Evolutionary conservation across 345 rosid species (phyloP).

Genomic region (Mercurialis annua): DNA sequence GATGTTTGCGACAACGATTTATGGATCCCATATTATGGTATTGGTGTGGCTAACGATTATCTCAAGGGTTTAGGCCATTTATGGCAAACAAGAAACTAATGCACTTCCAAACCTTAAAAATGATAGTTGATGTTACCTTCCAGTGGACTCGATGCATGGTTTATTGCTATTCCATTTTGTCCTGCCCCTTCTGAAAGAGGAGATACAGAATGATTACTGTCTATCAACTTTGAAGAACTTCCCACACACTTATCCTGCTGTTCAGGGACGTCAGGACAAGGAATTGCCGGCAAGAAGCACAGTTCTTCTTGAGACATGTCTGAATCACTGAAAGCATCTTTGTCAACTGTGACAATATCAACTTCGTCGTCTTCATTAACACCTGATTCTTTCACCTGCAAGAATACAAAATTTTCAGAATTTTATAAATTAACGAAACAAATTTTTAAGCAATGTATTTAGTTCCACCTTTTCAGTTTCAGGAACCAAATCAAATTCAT

Average conservation of each 20-base stretch:
- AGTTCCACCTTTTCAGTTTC: constrained; percentile 81
- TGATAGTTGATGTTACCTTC: constrained; percentile 52
- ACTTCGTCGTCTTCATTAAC: constrained; percentile 92
- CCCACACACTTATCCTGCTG: constrained; percentile 58
- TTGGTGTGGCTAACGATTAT: background rate
- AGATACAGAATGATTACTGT: constrained; percentile 68
- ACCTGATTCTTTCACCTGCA: constrained; percentile 74
- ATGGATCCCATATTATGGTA: background rate
- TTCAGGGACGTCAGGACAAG: constrained; percentile 74
- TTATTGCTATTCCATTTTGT: constrained; percentile 60
- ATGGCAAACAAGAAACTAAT: constrained; percentile 6
- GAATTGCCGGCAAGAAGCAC: constrained; percentile 85
- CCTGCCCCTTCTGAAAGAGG: constrained; percentile 76
- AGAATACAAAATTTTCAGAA: constrained; percentile 21
- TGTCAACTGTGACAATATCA: constrained; percentile 82
- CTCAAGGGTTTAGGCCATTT: background rate
- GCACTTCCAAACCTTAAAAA: constrained; percentile 3
- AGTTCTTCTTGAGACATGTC: constrained; percentile 94
- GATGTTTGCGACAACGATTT: no score
- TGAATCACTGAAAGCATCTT: constrained; percentile 88
- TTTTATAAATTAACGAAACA: constrained; percentile 1
- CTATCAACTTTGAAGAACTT: constrained; percentile 63
- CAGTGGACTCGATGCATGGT: constrained; percentile 65
- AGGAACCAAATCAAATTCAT: constrained; percentile 88
- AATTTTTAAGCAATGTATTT: background rate